These are phyloP conservation scores for Aethionema arabicum DNA, from an alignment of 345 rosid genomes.

Conservation along the genomic window DNA sequence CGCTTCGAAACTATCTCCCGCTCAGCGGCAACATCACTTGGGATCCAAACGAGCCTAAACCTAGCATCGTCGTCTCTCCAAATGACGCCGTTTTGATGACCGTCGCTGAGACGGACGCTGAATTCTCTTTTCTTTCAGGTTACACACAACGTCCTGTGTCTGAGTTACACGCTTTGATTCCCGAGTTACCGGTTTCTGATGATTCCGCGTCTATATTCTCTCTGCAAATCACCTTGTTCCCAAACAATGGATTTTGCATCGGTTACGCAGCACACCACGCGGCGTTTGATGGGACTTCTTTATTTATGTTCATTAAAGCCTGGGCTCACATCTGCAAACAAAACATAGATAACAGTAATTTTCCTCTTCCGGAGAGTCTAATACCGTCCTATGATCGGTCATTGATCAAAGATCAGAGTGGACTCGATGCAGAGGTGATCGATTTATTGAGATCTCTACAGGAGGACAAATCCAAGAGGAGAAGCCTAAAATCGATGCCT, in stretches of 20 bases:
- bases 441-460: neutral
- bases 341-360: neutral
- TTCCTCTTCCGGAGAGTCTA: constrained; percentile 15
- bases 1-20: constrained; percentile 39
- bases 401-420: constrained; percentile 3
- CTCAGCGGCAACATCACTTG: constrained; percentile 35
- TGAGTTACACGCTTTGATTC: constrained; percentile 23
- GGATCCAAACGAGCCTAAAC: constrained; percentile 18
- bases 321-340: constrained; percentile 38
- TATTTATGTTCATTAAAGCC: constrained; percentile 29
- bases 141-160: neutral
- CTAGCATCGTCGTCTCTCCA: constrained; percentile 25
- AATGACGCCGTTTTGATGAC: constrained; percentile 35
- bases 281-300: constrained; percentile 26
- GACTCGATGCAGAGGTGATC: constrained; percentile 25
- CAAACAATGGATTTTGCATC: constrained; percentile 27
- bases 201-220: constrained; percentile 16
- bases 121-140: constrained; percentile 27
- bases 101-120: constrained; percentile 26
- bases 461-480: neutral
- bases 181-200: constrained; percentile 17
- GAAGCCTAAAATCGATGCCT: constrained; percentile 17
- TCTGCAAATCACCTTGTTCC: constrained; percentile 33
- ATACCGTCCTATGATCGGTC: constrained; percentile 31
- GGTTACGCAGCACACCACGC: constrained; percentile 26